These are phyloP conservation scores for Coemansia sp. DNA, from an alignment of 192 early-diverging fungal species.

Conservation along the genomic window DNA sequence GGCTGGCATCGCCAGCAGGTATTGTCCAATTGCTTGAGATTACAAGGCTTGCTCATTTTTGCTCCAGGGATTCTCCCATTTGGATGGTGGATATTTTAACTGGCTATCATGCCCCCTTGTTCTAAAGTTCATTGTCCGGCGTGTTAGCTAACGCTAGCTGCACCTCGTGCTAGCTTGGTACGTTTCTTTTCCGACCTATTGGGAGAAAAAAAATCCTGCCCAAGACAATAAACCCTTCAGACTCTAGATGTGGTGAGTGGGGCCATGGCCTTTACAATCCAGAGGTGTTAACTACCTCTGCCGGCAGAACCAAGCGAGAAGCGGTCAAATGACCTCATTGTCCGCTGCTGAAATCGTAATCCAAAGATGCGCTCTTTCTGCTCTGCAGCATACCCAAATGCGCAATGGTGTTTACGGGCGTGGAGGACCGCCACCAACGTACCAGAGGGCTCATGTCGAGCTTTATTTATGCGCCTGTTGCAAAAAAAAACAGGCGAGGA, in stretches of 20 bases:
- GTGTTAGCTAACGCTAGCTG: neutral
- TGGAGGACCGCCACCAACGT: neutral
- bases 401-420: neutral
- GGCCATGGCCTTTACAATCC: neutral
- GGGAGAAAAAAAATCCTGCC: neutral
- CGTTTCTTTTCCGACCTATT: neutral
- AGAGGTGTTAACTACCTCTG: neutral
- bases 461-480: neutral
- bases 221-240: neutral
- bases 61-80: neutral
- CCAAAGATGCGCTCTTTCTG: neutral
- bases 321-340: constrained; percentile 8
- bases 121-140: neutral
- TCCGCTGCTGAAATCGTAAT: neutral
- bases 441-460: neutral
- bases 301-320: constrained; percentile 5
- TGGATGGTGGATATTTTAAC: neutral
- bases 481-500: neutral
- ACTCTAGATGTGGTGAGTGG: neutral
- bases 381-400: neutral
- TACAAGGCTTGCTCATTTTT: neutral
- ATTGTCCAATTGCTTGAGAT: neutral
- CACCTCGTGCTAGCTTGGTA: neutral
- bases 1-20: neutral
- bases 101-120: neutral